Evolutionary conservation across 345 rosid species (phyloP), one percentile per base, ranked within the genome.

Genomic region (Xanthoceras sorbifolium): DNA sequence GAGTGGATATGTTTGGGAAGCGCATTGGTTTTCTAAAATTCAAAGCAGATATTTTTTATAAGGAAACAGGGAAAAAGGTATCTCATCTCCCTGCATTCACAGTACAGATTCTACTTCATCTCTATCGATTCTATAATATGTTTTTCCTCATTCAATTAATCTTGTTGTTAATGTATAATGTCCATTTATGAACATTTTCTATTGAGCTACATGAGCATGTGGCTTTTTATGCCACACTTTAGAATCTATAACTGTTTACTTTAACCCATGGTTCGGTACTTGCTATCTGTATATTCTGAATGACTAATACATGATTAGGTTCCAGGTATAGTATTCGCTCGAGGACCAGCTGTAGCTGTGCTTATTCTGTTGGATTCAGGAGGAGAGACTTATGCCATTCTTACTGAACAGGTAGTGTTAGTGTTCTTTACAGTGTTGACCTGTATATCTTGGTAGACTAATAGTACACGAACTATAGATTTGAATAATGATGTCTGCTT

Each of bases 281-380:
- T 67, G 34, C 62, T 71, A 18, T 25, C 60, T 17, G 14, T 34
- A 31, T 60, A 17, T 77, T 65, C 40, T 73, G 40, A 73, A 66
- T 77, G 76, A 75, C 84, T 85, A 76, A 90, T 48, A 70, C 22
- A 62, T 79, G 83, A 74, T 71, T 89, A 95, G 98, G 87, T 92
- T 85, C 98, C 98, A 86, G 99, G 96, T 81, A 87, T 95, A 78
- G 99, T 95, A n/a, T 93, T 95, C 74, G 94, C 97, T 50, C 78
- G 98, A 84, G 99, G 99, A 82, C 92, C 94, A 23, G 97, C 99
- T 57, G 98, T 92, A 29, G 82, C 99, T 0, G 92, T 95, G 77
- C 88, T 95, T 29, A 89, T 93, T 83, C 93, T 93, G 67, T 86
- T 95, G 88, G 89, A 90, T 10, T 88, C 91, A 0, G 92, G 84